Evolutionary conservation across 352 stramenopile genomes (phyloP).

Genomic region (Pythium rhizo-oryzae): DNA sequence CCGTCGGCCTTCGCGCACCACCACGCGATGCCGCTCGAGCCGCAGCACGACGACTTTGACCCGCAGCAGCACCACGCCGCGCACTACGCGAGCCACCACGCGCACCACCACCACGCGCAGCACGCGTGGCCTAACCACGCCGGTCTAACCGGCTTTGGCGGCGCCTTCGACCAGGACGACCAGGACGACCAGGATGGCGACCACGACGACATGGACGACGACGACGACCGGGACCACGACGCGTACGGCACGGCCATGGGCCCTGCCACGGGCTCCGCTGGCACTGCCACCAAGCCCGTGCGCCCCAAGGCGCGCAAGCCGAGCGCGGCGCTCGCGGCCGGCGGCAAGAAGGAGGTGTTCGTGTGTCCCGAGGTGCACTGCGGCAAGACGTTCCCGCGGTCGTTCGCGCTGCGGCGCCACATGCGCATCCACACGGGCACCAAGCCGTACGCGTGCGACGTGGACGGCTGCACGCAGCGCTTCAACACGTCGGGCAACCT

Average conservation of each 20-base stretch:
- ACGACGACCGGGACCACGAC: slow-evolving; percentile 5
- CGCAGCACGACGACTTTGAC: slow-evolving; percentile 15
- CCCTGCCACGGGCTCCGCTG: not conserved
- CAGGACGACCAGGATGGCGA: slow-evolving; percentile 3
- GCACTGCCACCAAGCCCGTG: not conserved
- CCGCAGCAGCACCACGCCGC: not conserved
- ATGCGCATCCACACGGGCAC: slow-evolving; percentile 86
- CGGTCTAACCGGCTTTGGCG: not conserved
- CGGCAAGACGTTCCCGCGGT: slow-evolving; percentile 83
- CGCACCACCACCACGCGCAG: slow-evolving; percentile 2
- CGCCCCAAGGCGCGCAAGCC: not conserved
- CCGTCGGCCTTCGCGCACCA: slow-evolving; percentile 1
- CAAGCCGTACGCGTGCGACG: slow-evolving; percentile 83
- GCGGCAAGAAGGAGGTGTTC: slow-evolving; percentile 58
- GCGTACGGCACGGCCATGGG: not conserved
- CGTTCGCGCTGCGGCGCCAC: slow-evolving; percentile 81
- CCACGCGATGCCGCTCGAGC: not conserved
- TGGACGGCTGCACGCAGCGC: slow-evolving; percentile 68
- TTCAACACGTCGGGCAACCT: slow-evolving; percentile 91
- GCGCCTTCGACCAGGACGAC: not conserved
- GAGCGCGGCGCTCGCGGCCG: not conserved
- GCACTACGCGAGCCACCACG: not conserved
- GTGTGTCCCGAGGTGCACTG: slow-evolving; percentile 77
- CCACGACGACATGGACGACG: not conserved
- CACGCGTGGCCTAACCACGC: slow-evolving; percentile 1